These are phyloP conservation scores for Paraphaeosphaeria minitans DNA, from an alignment of 2,329 filamentous ascomycete species.

Conservation along the genomic window DNA sequence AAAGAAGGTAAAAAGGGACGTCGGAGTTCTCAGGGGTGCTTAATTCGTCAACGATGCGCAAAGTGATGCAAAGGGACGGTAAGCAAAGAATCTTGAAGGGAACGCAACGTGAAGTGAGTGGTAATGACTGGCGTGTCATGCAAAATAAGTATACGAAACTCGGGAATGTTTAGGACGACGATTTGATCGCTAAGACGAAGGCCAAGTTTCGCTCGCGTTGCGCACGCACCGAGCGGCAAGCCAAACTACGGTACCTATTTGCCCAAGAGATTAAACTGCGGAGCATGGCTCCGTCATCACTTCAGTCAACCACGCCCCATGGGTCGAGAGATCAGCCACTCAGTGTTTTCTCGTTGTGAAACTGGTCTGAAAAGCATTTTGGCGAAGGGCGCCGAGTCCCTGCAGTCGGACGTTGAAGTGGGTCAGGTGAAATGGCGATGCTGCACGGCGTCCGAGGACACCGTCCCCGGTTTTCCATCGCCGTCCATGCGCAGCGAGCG, in stretches of 20 bases:
- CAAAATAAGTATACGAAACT: background rate
- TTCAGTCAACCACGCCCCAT: background rate
- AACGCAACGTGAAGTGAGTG: background rate
- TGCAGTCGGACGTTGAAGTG: background rate
- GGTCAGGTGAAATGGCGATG: background rate
- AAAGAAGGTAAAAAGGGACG: background rate
- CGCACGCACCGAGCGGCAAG: slow-evolving; percentile 7
- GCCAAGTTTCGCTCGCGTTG: background rate
- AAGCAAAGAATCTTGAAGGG: background rate
- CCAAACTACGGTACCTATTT: background rate
- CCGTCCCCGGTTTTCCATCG: background rate
- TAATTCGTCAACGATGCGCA: background rate
- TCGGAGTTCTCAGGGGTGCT: background rate
- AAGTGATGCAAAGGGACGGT: background rate
- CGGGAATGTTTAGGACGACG: background rate
- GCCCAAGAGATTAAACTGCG: background rate
- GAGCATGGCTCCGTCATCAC: background rate
- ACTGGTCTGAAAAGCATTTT: background rate
- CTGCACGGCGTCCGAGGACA: background rate
- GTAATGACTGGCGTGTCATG: background rate
- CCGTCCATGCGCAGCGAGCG: background rate
- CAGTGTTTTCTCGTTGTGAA: background rate
- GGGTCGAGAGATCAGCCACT: background rate
- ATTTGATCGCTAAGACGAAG: background rate
- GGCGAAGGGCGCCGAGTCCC: background rate